Evolutionary conservation across 352 stramenopile species (phyloP).

Genomic region (Globisporangium parvum): DNA sequence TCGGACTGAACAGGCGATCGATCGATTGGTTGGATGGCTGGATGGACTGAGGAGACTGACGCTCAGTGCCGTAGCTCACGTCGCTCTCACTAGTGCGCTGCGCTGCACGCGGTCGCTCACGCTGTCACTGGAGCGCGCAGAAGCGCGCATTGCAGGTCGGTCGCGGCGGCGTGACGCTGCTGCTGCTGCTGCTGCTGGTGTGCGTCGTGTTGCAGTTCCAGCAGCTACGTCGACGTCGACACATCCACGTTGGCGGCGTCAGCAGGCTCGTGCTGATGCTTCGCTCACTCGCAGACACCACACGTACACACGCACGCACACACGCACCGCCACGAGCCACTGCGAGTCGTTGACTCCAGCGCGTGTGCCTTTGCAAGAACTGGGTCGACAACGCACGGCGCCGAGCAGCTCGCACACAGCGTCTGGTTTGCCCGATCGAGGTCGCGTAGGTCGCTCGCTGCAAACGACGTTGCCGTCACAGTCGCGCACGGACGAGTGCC

Average conservation of each 20-base stretch:
- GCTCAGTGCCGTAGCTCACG: too few species aligned
- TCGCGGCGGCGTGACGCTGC: conserved; percentile 3
- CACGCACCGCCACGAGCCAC: neutral
- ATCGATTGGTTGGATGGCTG: too few species aligned
- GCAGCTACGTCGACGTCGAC: conserved; percentile 1
- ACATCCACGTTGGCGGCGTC: too few species aligned
- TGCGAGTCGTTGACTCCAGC: too few species aligned
- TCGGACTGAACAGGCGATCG: too few species aligned
- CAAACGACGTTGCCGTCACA: neutral
- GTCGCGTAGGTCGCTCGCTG: neutral
- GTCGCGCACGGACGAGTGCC: neutral
- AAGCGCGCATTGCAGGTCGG: neutral
- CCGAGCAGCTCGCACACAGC: conserved; percentile 5
- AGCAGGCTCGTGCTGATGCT: too few species aligned
- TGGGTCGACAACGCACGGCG: conserved; percentile 1
- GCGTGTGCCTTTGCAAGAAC: neutral
- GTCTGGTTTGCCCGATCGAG: conserved; percentile 1
- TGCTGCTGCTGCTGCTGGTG: conserved; percentile 5
- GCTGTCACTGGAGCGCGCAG: conserved; percentile 1
- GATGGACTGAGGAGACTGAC: too few species aligned
- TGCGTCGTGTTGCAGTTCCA: conserved; percentile 7
- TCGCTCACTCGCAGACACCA: too few species aligned
- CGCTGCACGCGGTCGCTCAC: neutral
- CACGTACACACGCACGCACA: too few species aligned
- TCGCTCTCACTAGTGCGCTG: too few species aligned